Percentiles rank a stretch among this genome's conserved stretches.
Evolutionary conservation across 495 filamentous ascomycete species (phyloP).

Genomic region (Beverwykella pulmonaria): DNA sequence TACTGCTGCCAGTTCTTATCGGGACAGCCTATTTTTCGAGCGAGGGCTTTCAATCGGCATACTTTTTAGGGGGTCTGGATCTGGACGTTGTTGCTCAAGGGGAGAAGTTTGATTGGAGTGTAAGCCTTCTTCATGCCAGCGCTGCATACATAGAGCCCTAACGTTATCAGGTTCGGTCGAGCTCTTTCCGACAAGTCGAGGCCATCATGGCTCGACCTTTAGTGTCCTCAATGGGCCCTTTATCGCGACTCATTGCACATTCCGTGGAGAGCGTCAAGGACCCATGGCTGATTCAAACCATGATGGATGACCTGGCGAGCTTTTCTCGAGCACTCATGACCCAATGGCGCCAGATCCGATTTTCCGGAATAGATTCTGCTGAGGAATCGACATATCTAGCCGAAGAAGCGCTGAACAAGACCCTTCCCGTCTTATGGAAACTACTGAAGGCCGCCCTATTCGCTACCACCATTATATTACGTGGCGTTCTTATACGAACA

Average conservation of each 20-base stretch:
- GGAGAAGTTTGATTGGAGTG: conserved; percentile 72
- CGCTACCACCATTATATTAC: conserved; percentile 72
- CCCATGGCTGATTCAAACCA: conserved; percentile 61
- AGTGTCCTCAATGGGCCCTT: conserved; percentile 72
- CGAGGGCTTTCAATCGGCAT: conserved; percentile 80
- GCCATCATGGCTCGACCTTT: conserved; percentile 63
- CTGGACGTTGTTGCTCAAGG: conserved; percentile 67
- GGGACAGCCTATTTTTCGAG: conserved; percentile 65
- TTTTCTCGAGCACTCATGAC: conserved; percentile 72
- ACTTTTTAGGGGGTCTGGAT: conserved; percentile 78
- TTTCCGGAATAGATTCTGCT: conserved; percentile 78
- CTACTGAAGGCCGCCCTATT: conserved; percentile 80
- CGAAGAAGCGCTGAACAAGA: conserved; percentile 66
- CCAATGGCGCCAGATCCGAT: conserved; percentile 83
- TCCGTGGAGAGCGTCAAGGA: conserved; percentile 68
- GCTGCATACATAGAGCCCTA: neutral
- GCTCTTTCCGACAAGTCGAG: conserved; percentile 52
- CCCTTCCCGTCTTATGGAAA: conserved; percentile 79
- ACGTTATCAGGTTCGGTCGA: conserved; percentile 43
- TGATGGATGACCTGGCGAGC: conserved; percentile 69
- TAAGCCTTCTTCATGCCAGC: conserved; percentile 34
- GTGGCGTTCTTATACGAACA: conserved; percentile 70
- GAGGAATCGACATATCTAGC: conserved; percentile 73
- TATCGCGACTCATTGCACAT: conserved; percentile 77
- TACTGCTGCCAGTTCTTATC: conserved; percentile 70